Evolutionary conservation across 106 monocot genomes (phyloP).

Genomic region (Iris macrosiphon): DNA sequence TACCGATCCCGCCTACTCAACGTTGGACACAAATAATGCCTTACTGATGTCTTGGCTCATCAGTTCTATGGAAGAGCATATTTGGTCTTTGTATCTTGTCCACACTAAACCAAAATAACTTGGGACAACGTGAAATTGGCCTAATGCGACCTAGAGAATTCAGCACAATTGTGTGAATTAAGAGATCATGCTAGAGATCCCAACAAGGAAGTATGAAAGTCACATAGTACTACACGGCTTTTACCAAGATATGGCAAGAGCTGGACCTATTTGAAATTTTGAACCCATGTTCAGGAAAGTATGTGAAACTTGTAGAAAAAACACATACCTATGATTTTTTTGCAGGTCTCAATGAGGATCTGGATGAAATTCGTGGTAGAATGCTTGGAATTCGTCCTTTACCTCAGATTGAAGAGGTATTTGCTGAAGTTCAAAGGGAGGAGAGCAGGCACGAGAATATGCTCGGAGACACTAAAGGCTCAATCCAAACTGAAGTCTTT

Average conservation of each 20-base stretch:
- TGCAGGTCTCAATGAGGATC: too few relatives aligned
- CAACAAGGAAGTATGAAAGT: neutral
- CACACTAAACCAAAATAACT: neutral
- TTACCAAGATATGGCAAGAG: too few relatives aligned
- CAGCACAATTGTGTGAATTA: too few relatives aligned
- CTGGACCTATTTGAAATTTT: neutral
- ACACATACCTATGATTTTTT: too few relatives aligned
- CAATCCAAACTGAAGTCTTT: neutral
- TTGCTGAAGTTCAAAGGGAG: neutral
- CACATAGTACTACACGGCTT: neutral
- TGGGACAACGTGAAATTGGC: neutral
- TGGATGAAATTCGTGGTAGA: too few relatives aligned
- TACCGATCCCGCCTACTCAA: neutral
- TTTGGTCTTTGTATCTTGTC: neutral
- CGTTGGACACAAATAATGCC: neutral
- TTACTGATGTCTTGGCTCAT: neutral
- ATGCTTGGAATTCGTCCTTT: too few relatives aligned
- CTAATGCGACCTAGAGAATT: neutral
- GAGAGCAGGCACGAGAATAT: neutral
- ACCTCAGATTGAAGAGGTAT: neutral
- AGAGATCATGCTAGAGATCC: neutral
- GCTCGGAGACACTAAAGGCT: neutral
- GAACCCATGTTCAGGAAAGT: neutral
- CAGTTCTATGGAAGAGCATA: neutral
- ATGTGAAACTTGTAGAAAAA: neutral